Conservation (phyloP, 2,329 filamentous ascomycete species). For the Aspergillus chevalieri region DNA sequence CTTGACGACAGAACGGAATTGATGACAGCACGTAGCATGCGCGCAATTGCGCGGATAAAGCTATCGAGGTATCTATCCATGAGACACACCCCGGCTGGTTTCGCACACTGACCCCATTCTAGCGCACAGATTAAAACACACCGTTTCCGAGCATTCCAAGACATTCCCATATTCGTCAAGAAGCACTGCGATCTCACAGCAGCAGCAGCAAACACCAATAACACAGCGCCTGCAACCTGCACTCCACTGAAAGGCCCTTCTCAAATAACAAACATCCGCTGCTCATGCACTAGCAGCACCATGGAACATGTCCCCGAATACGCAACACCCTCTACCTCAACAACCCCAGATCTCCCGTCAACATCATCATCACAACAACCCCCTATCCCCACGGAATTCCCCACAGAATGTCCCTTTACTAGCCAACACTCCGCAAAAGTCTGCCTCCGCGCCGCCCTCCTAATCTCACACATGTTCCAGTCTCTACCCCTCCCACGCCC, state of each 20-base stretch:
- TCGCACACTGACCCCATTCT: slow-evolving; percentile 4
- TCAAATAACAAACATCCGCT: slow-evolving; percentile 25
- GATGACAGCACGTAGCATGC: slow-evolving; percentile 34
- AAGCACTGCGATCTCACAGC: slow-evolving; percentile 39
- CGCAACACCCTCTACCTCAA: slow-evolving; percentile 21
- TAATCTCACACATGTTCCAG: slow-evolving; percentile 38
- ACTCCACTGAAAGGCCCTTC: slow-evolving; percentile 12
- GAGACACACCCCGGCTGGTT: not conserved
- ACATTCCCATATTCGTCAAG: slow-evolving; percentile 42
- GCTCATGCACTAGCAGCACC: slow-evolving; percentile 25
- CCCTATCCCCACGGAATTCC: slow-evolving; percentile 27
- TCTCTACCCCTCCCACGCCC: slow-evolving; percentile 33
- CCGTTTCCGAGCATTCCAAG: slow-evolving; percentile 42
- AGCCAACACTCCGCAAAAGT: slow-evolving; percentile 36
- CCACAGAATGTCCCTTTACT: slow-evolving; percentile 36
- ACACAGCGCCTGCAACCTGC: slow-evolving; percentile 4
- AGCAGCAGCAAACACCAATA: slow-evolving; percentile 22
- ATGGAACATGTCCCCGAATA: slow-evolving; percentile 28
- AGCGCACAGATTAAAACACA: slow-evolving; percentile 43
- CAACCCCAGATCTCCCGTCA: slow-evolving; percentile 25
- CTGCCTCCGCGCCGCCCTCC: slow-evolving; percentile 35
- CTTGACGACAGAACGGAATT: slow-evolving; percentile 27
- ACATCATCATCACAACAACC: slow-evolving; percentile 17
- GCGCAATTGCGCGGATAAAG: slow-evolving; percentile 39
- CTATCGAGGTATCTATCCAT: slow-evolving; percentile 31